Conservation (phyloP, 495 filamentous ascomycete species). For the Annulohypoxylon maeteangense region DNA sequence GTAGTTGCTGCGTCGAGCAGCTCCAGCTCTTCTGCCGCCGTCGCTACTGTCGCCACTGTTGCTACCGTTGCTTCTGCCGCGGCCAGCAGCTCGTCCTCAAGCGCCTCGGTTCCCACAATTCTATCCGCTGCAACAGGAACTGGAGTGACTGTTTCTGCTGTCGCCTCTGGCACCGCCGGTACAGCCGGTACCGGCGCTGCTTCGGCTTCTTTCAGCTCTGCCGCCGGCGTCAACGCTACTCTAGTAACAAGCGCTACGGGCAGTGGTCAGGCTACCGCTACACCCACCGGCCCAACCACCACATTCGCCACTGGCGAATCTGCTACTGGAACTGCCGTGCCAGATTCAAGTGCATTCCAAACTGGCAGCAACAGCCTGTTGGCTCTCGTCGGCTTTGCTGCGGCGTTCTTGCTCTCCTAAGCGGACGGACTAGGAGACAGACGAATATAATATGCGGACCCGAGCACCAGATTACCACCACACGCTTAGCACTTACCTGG, state of each 20-base stretch:
- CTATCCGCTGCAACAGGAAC: conserved; percentile 9
- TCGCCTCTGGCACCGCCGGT: conserved; percentile 3
- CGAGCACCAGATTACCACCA: background rate
- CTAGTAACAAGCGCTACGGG: conserved; percentile 13
- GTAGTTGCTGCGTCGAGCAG: background rate
- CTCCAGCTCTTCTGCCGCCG: conserved; percentile 1
- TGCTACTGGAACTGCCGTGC: conserved; percentile 19
- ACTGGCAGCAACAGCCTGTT: conserved; percentile 32
- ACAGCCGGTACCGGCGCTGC: conserved; percentile 13
- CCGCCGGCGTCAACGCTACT: conserved; percentile 18
- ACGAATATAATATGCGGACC: background rate
- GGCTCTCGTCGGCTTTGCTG: conserved; percentile 31
- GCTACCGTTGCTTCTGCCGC: background rate
- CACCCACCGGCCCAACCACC: conserved; percentile 39
- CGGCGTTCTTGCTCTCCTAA: conserved; percentile 29
- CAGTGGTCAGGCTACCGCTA: conserved; percentile 35
- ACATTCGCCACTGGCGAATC: conserved; percentile 37
- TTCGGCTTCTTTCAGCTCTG: conserved; percentile 25
- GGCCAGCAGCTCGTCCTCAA: background rate
- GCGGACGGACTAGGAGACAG: background rate
- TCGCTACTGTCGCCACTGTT: conserved; percentile 8
- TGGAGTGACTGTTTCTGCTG: background rate
- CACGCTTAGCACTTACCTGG: background rate
- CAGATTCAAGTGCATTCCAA: conserved; percentile 21
- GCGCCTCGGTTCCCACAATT: background rate